phyloP scores from a whole-genome alignment of 2,329 filamentous ascomycete genomes.

The Botrytis galanthina region DNA sequence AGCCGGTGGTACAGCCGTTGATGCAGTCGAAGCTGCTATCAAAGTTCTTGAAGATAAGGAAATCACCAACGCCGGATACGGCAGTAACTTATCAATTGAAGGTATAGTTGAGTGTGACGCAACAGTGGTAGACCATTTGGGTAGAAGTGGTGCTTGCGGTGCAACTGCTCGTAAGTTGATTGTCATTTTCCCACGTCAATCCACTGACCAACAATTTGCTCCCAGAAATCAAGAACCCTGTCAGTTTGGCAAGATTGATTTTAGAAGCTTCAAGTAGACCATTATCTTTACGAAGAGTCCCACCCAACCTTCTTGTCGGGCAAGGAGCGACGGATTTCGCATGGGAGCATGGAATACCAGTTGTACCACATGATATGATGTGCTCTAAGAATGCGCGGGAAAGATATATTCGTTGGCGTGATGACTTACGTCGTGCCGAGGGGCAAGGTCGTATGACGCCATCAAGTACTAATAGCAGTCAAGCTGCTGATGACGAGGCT shows the following conservation, averaged over 20 bases:
- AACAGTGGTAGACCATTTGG: conserved; percentile 84
- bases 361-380: conserved; percentile 72
- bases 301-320: conserved; percentile 87
- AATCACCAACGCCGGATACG: conserved; percentile 94
- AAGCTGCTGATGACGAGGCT: conserved; percentile 28
- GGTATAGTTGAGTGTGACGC: conserved; percentile 94
- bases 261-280: conserved; percentile 74
- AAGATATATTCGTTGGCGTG: conserved; percentile 75
- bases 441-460: conserved; percentile 43
- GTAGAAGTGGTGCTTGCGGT: conserved; percentile 89
- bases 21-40: conserved; percentile 88
- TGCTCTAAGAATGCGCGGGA: conserved; percentile 78
- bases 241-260: conserved; percentile 79
- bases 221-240: conserved; percentile 86
- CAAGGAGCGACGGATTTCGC: conserved; percentile 87
- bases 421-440: conserved; percentile 66
- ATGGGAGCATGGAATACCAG: conserved; percentile 68
- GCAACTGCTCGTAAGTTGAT: conserved; percentile 77
- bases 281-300: conserved; percentile 82
- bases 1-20: conserved; percentile 74
- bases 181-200: background rate
- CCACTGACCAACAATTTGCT: background rate
- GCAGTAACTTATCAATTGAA: conserved; percentile 89
- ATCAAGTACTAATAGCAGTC: conserved; percentile 30
- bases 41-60: conserved; percentile 87